Evolutionary conservation across 331 rosid species (phyloP).

Genomic region (Rhamnella rubrinervis): DNA sequence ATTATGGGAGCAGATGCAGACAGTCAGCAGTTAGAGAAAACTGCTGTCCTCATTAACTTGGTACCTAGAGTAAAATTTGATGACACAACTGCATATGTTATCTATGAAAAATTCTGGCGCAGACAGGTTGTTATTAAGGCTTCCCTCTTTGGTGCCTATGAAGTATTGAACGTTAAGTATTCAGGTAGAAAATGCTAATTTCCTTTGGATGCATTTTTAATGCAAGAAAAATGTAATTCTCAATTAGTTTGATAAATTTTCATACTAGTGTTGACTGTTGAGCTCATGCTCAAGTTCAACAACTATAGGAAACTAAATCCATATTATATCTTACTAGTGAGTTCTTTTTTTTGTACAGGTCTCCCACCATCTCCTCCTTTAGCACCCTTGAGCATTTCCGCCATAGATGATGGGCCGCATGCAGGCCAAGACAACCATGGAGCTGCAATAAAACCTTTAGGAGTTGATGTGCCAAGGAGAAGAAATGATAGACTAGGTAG

Average conservation of each 20-base stretch:
- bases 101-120: constrained; percentile 79
- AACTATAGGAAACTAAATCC: background rate
- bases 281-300: constrained; percentile 1
- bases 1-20: constrained; percentile 89
- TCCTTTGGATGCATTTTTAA: background rate
- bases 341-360: constrained; percentile 46
- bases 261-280: background rate
- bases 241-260: background rate
- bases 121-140: constrained; percentile 54
- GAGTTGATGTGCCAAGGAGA: constrained; percentile 68
- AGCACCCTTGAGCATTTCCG: constrained; percentile 46
- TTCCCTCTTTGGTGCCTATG: constrained; percentile 71
- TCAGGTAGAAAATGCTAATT: constrained; percentile 52
- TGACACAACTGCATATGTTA: constrained; percentile 50
- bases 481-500: constrained; percentile 42
- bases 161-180: constrained; percentile 73
- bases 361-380: constrained; percentile 98
- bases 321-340: constrained; percentile 22
- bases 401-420: constrained; percentile 62
- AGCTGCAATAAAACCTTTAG: constrained; percentile 66
- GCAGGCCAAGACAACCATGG: constrained; percentile 50
- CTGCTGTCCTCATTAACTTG: constrained; percentile 67
- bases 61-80: constrained; percentile 71
- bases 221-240: background rate
- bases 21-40: constrained; percentile 69